Base-by-base conservation (phyloP, 2,329 filamentous ascomycete species). In the Aspergillus aculeatus region DNA sequence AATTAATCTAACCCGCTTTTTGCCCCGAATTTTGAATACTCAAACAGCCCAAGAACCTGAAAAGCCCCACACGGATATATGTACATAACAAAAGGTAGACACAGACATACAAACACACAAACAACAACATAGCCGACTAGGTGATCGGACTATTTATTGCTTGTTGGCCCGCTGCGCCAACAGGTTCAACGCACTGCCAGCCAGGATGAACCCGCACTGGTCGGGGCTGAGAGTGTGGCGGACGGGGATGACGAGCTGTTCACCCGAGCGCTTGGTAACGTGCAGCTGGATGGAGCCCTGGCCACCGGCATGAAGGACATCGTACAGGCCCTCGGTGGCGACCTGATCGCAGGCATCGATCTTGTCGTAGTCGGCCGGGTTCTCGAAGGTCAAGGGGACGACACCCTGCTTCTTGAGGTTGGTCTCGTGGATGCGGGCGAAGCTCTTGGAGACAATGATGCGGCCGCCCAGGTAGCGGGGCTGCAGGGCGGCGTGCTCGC, bases 331-430 rank as follows among this genome's bases (percentile, higher is more conserved):
- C 41, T 92, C 84, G 0, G 94, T 98, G 62, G 82, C 81, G 24
- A 98, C 90, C 69, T 88, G 82, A 74, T 99, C 95, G 64, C 92
- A 91, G 0, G 93, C 92, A 55, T 85, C 82, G 64, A 99, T 90
- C 64, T 82, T 80, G 71, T 95, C 91, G 74, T 97, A 98, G 77
- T 98, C 95, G 21, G 85, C 83, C 78, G 96, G 92, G 75, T 96
- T 83, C 50, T 82, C 91, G 72, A 99, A 96, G 0, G 92, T 97
- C 69, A 99, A 82, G 2, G 95, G 95, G 49, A 99, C 92, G 35
- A 99, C 90, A 64, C 95, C 95, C 80, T 99, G 95, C 81, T 96
- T 96, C 86, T 96, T 96, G 66, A 96, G 81, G 76, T 96, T 96
- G 31, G 92, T 96, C 83, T 96, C 92, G 80, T 96, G 92, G 73